Percentiles rank a stretch among this genome's conserved stretches.
Evolutionary conservation across 805 yeast genomes (phyloP).

Genomic region (Wickerhamomyces hampshirensis): DNA sequence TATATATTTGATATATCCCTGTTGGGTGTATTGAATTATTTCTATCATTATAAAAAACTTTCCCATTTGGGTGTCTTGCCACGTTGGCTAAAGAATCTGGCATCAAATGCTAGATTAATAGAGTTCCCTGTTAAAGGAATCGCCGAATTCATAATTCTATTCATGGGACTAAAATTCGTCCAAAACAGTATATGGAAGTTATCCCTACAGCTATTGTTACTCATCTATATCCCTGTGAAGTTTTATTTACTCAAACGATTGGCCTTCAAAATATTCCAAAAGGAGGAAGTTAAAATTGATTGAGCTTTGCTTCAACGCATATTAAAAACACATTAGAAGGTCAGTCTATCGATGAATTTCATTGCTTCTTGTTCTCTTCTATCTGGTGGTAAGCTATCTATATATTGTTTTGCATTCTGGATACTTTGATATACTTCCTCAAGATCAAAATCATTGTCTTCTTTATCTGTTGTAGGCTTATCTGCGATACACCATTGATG

Average conservation of each 20-base stretch:
- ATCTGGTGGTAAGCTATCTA: conserved; percentile 5
- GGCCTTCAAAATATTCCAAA: conserved; percentile 9
- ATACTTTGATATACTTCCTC: conserved; percentile 7
- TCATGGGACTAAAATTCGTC: conserved; percentile 13
- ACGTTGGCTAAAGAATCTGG: conserved; percentile 2
- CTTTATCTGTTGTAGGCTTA: background rate
- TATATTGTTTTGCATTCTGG: conserved; percentile 5
- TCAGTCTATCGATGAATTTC: conserved; percentile 9
- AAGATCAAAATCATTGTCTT: conserved; percentile 5
- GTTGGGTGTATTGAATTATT: conserved; percentile 9
- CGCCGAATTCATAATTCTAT: conserved; percentile 17
- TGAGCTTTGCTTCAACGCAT: too few relatives aligned
- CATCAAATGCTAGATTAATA: conserved; percentile 4
- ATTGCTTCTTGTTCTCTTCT: conserved; percentile 10
- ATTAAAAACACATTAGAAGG: too few relatives aligned
- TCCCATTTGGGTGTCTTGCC: conserved; percentile 11
- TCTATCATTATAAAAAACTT: conserved; percentile 17
- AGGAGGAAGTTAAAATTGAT: conserved; percentile 9
- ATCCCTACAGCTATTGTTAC: conserved; percentile 5
- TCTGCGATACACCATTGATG: conserved; percentile 39
- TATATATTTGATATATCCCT: conserved; percentile 8
- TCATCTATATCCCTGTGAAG: conserved; percentile 18
- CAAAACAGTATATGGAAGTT: conserved; percentile 1
- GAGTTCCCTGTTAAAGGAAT: conserved; percentile 12
- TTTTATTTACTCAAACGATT: conserved; percentile 13